Evolutionary conservation across 2,329 filamentous ascomycete genomes (phyloP), one percentile per base, ranked within the genome.

Genomic region (Pestalotiopsis sp.): DNA sequence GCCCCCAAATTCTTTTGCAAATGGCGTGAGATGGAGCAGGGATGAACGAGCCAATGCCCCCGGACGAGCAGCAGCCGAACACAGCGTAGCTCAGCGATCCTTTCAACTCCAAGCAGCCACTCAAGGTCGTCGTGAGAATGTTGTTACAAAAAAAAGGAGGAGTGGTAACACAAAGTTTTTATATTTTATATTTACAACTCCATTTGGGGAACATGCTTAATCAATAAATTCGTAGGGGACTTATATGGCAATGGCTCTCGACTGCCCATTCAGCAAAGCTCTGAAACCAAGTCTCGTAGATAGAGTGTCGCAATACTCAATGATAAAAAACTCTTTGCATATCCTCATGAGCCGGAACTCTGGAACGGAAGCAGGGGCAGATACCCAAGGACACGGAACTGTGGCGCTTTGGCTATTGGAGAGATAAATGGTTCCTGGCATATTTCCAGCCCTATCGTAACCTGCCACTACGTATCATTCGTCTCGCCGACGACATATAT

Each of bases 381-480:
- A 17, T 17, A 52, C 45, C 45, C 45, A 52, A n/a, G 20, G 45
- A 17, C 45, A 52, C 23, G 45, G 45, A 20, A 52, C 11, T 52
- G 45, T 52, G 45, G 45, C 45, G 45, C 45, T 52, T 52, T 52
- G 45, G 23, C 45, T 20, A 20, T 23, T 52, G 45, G n/a, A 52
- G 45, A 52, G 7, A 11, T 9, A n/a, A 20, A 17, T 52, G 45
- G 45, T 52, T 52, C 45, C 45, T 23, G 45, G 17, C 45, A 52
- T 23, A 20, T 9, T n/a, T 52, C 45, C 45, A 52, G 45, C 45
- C 45, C 45, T 52, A 52, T n/a, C 31, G 17, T n/a, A 45, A 14
- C 17, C 41, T 14, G 17, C 17, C 12, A 52, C 14, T 72, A 74
- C 60, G 68, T 68, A 69, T 68, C 69, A 72, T 75, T 76, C 73